These are phyloP conservation scores for Bacterosira constricta DNA, from an alignment of 108 stramenopile genomes.

Conservation along the genomic window DNA sequence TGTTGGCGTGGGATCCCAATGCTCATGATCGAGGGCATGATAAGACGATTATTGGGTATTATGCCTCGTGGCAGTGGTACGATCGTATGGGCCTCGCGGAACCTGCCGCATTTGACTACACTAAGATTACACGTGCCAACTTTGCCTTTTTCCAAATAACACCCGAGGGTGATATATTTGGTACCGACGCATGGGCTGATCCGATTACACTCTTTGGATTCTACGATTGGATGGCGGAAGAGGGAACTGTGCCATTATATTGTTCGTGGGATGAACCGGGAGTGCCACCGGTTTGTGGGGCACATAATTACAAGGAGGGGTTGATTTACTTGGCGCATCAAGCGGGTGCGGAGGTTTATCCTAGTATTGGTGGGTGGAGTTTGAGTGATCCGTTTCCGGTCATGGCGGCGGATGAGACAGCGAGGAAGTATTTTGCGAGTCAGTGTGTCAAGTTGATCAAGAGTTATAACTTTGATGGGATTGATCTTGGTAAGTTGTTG, in stretches of 20 bases:
- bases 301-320: slow-evolving; percentile 13
- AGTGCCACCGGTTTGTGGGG: neutral
- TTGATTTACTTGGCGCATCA: slow-evolving; percentile 25
- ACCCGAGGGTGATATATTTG: slow-evolving; percentile 17
- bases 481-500: slow-evolving; percentile 26
- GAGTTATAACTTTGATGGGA: slow-evolving; percentile 45
- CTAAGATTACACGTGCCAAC: slow-evolving; percentile 39
- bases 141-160: slow-evolving; percentile 49
- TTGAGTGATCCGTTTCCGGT: slow-evolving; percentile 27
- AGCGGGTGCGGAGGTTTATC: slow-evolving; percentile 42
- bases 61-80: slow-evolving; percentile 53
- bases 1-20: too few relatives aligned
- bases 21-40: too few relatives aligned
- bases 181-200: slow-evolving; percentile 48
- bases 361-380: slow-evolving; percentile 42
- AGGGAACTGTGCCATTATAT: neutral
- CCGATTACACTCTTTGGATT: slow-evolving; percentile 31
- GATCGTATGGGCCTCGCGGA: slow-evolving; percentile 31
- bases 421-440: slow-evolving; percentile 23
- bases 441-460: slow-evolving; percentile 39
- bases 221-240: neutral
- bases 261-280: slow-evolving; percentile 22
- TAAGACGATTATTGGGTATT: too few relatives aligned
- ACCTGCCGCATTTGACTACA: slow-evolving; percentile 32
- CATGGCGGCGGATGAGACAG: slow-evolving; percentile 9